Conservation (phyloP, 176 grass and related monocot species). For the Poa annua region DNA sequence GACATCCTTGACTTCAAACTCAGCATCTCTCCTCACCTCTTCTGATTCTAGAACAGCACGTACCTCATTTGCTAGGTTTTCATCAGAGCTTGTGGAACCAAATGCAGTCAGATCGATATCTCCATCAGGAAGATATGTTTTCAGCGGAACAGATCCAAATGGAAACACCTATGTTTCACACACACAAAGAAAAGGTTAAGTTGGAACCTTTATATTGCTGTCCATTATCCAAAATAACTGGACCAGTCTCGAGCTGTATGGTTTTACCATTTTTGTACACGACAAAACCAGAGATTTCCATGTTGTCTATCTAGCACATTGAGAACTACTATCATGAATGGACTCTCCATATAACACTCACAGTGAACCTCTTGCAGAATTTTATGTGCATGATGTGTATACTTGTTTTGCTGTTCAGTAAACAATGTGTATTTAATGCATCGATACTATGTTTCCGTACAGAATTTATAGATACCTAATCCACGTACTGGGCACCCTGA, state of each 20-base stretch:
- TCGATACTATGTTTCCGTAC: background rate
- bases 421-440: background rate
- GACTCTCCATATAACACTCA: conserved; percentile 21
- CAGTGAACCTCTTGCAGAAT: conserved; percentile 17
- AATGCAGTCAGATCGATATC: conserved; percentile 87
- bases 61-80: conserved; percentile 68
- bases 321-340: background rate
- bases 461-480: background rate
- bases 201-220: background rate
- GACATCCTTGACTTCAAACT: conserved; percentile 92
- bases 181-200: conserved; percentile 1
- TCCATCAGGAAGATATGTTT: conserved; percentile 97
- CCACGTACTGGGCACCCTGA: conserved; percentile 6
- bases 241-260: background rate
- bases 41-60: conserved; percentile 60
- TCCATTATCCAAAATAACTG: background rate
- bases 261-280: background rate
- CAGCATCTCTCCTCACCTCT: conserved; percentile 60
- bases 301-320: background rate
- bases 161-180: conserved; percentile 59
- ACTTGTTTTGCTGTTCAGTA: background rate
- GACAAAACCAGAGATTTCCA: conserved; percentile 15
- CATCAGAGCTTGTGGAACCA: conserved; percentile 55
- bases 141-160: conserved; percentile 87
- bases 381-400: conserved; percentile 21